Base-by-base conservation (phyloP, 441 rosid genomes). In the Gossypium gossypioides region DNA sequence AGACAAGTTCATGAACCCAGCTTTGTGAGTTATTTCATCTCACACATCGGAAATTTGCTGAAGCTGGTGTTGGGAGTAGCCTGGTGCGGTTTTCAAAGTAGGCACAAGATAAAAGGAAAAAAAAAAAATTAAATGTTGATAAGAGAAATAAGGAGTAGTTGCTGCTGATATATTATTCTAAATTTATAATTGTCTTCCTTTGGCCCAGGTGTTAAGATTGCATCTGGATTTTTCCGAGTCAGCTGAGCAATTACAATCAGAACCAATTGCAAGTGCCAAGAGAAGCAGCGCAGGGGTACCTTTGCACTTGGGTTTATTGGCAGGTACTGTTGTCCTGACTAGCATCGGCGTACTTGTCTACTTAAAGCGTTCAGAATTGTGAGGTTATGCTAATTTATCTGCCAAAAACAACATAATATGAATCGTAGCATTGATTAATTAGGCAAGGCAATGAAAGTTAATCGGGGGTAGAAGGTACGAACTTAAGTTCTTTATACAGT, bases 191-290 rank as follows among this genome's bases (percentile, higher is more conserved):
- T n/a, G 19, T 60, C 24, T 37, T 37, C 21, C 25, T 52, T 16
- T 27, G 55, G 74, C 67, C 2, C 80, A 90, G 96, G 94, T 85
- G 52, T 78, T 93, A 71, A 87, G 89, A 85, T 73, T 93, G 82
- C 92, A 93, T 76, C 77, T 90, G 34, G 97, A 93, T 75, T 85
- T 76, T 13, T 74, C 84, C 0, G 91, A 83, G 50, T 58, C 85
- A 59, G 68, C 66, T 25, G 72, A 79, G 74, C 80, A 81, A 55
- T 76, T 74, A 52, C 74, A 19, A 63, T 59, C 81, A 3, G 72
- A 72, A n/a, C 61, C 77, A 0, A 79, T 6, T 40, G 48, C 72
- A 62, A 79, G 74, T 29, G 32, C 74, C 21, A 72, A 75, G 63
- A 80, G 34, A 78, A 71, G 40, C 7, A 71, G 40, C 6, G 78